Base-by-base conservation (phyloP, 345 rosid genomes). In the Syzygium oleosum region DNA sequence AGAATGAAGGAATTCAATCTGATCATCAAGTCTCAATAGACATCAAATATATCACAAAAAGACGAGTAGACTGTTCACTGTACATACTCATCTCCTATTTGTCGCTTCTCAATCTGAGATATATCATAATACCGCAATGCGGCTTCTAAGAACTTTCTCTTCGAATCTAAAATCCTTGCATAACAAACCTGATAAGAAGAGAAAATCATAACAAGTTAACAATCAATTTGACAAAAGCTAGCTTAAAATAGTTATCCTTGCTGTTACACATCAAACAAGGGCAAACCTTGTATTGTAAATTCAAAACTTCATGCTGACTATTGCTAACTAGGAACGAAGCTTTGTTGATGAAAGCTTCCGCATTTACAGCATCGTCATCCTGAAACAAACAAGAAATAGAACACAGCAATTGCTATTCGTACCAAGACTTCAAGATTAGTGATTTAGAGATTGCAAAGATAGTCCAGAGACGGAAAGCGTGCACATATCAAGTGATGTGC, bases 281-380 rank as follows among this genome's bases (percentile, higher is more conserved):
- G 52, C 90, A 9, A 87, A 96, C 99, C 97, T 98, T 96, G 92
- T 96, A 98, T 88, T 96, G 96, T 90, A 98, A 92, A 92, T 94
- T 95, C 91, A 98, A 89, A 34, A 93, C 97, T 94, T 98, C 99
- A 88, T 96, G 95, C 92, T 95, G 99, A 90, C 99, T 95, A 87
- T 88, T 96, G 97, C 96, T 98, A 91, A 98, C 99, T 91, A 98
- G 90, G 94, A 98, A 98, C 68, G 99, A 98, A 78, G 99, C 99
- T 92, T 96, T 98, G 87, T 98, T 96, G 85, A 96, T 96, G 88
- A 96, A 98, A 88, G 97, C 96, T 91, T 98, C 98, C 19, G 99
- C 99, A 88, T 95, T 98, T 29, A 95, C 94, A n/a, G 99, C 98
- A 95, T 98, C 99, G 91, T 98, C 98, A 91, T 98, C 99, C 99